Conservation (phyloP, 2,329 filamentous ascomycete genomes). For the Colletotrichum sp. region DNA sequence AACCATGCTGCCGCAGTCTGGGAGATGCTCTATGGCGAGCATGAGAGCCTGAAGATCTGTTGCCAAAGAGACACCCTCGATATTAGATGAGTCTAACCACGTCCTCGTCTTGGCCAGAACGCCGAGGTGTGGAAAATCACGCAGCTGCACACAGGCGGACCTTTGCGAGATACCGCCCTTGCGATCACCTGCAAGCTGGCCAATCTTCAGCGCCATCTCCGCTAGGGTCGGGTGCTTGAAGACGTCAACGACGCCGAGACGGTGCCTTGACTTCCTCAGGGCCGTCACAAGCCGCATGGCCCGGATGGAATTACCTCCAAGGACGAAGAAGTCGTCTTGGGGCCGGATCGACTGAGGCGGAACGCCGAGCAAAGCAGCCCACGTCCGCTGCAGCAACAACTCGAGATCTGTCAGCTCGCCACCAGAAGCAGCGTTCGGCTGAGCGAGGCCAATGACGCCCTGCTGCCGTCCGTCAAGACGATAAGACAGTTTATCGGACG, state of each 20-base stretch:
- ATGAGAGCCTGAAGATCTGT: not conserved
- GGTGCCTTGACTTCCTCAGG: not conserved
- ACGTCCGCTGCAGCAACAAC: not conserved
- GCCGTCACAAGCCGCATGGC: not conserved
- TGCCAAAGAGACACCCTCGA: not conserved
- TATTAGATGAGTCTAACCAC: not conserved
- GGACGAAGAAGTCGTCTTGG: not conserved
- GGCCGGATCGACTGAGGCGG: not conserved
- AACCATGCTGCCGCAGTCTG: not conserved
- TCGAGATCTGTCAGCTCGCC: not conserved
- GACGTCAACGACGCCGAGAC: not conserved
- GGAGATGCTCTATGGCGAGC: not conserved
- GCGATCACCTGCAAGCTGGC: not conserved
- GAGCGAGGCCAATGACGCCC: accelerated
- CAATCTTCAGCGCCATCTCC: not conserved
- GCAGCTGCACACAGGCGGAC: not conserved
- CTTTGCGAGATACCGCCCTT: not conserved
- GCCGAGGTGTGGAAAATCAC: not conserved
- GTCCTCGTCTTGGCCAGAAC: not conserved
- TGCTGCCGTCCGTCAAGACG: not conserved
- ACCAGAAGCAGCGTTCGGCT: not conserved
- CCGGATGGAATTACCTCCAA: not conserved
- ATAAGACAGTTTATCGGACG: not conserved
- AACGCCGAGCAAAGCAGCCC: not conserved
- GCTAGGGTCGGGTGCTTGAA: not conserved